A percentile compares a stretch with the other conserved stretches of the same genome.
These are phyloP conservation scores for Hydrangea macrophylla DNA, from an alignment of 148 eudicot species.

Conservation along the genomic window DNA sequence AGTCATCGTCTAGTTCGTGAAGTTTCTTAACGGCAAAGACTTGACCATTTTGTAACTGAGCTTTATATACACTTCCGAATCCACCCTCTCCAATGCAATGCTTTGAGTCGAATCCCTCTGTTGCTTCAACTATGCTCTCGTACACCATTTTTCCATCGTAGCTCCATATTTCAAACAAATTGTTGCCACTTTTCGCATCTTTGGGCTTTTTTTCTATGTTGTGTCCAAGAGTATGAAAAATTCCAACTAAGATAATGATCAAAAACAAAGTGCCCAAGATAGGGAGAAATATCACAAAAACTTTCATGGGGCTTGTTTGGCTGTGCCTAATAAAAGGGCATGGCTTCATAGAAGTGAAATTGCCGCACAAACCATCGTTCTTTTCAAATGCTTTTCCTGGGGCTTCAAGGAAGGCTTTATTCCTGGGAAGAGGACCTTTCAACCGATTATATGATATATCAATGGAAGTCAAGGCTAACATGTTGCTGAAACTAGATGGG, in stretches of 20 bases:
- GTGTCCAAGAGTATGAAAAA: not conserved
- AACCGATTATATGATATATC: constrained; percentile 50
- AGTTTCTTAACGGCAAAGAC: constrained; percentile 52
- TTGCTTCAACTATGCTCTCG: no score
- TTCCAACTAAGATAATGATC: constrained; percentile 12
- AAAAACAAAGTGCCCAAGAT: constrained; percentile 16
- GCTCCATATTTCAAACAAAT: no score
- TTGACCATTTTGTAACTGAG: constrained; percentile 12
- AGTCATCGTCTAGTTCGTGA: constrained; percentile 9
- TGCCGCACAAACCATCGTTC: constrained; percentile 41
- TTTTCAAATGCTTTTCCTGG: constrained; percentile 21
- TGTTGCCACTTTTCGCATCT: no score
- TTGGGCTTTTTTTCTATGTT: no score
- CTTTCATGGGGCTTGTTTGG: no score
- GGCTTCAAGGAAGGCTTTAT: constrained; percentile 29
- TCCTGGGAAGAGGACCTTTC: constrained; percentile 46
- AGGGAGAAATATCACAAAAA: no score
- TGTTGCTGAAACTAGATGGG: constrained; percentile 35
- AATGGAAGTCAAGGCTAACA: constrained; percentile 22
- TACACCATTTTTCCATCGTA: no score
- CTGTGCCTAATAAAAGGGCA: constrained; percentile 30
- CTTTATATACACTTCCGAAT: no score
- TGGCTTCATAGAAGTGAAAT: constrained; percentile 26
- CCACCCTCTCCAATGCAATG: no score
- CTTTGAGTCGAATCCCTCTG: no score